Evolutionary conservation across 768 basidiomycete species (phyloP).

Genomic region (Tylopilus rubrobrunneus): DNA sequence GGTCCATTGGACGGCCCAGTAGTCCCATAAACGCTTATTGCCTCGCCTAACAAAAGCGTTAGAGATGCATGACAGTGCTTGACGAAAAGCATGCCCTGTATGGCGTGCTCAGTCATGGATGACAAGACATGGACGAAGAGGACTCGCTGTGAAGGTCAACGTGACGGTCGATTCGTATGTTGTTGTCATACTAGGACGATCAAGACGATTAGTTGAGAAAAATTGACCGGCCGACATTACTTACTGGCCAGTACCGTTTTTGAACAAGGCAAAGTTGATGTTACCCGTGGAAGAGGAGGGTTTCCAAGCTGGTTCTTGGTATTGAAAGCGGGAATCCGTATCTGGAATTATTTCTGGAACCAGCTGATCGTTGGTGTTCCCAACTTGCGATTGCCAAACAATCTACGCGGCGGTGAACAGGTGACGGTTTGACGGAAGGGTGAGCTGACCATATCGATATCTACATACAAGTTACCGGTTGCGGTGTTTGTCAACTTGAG

Average conservation of each 20-base stretch:
- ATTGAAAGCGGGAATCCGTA: conserved; percentile 38
- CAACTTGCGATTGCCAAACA: conserved; percentile 29
- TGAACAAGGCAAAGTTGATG: conserved; percentile 36
- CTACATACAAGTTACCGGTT: conserved; percentile 34
- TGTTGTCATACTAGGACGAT: conserved; percentile 31
- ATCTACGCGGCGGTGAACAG: conserved; percentile 14
- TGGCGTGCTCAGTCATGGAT: conserved; percentile 1
- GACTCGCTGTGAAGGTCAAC: conserved; percentile 40
- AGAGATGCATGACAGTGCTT: not conserved
- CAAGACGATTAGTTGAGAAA: not conserved
- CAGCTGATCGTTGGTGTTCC: conserved; percentile 12
- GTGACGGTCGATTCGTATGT: conserved; percentile 32
- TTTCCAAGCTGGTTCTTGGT: conserved; percentile 36
- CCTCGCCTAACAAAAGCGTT: conserved; percentile 32
- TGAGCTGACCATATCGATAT: conserved; percentile 41
- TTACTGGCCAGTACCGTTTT: conserved; percentile 43
- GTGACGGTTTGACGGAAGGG: not conserved
- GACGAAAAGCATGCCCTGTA: conserved; percentile 19
- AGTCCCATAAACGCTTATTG: conserved; percentile 43
- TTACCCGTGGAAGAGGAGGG: conserved; percentile 18
- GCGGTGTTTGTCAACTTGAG: conserved; percentile 34
- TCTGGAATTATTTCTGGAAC: conserved; percentile 29
- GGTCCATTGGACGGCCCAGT: conserved; percentile 34
- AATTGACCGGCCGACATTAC: not conserved
- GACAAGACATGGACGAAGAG: not conserved